These are phyloP conservation scores for Curvularia lunata DNA, from an alignment of 2,329 filamentous ascomycete species.

Conservation along the genomic window DNA sequence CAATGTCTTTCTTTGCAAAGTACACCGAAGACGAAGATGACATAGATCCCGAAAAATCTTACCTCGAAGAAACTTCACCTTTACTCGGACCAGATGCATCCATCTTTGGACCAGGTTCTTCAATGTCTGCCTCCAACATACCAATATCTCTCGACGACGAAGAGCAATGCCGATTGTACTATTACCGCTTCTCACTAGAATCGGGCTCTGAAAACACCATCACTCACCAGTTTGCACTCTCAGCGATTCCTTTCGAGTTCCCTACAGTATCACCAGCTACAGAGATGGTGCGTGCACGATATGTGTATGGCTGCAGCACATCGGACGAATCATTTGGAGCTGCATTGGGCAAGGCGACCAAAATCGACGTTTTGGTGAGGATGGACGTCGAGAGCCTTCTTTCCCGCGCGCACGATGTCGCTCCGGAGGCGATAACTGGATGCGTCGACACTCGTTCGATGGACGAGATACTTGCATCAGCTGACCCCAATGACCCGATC, in stretches of 20 bases:
- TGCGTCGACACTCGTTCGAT: constrained; percentile 67
- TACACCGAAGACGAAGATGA: constrained; percentile 47
- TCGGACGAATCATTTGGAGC: constrained; percentile 63
- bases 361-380: constrained; percentile 70
- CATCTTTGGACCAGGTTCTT: constrained; percentile 12
- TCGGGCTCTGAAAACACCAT: constrained; percentile 52
- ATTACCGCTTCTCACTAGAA: constrained; percentile 66
- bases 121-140: constrained; percentile 20
- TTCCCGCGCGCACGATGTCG: constrained; percentile 55
- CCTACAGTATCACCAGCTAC: constrained; percentile 63
- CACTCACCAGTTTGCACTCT: constrained; percentile 68
- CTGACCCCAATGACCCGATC: constrained; percentile 60
- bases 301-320: constrained; percentile 72
- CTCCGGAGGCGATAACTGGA: constrained; percentile 61
- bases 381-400: constrained; percentile 64
- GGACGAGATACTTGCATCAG: constrained; percentile 57
- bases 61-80: constrained; percentile 36
- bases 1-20: constrained; percentile 56
- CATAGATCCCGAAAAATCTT: constrained; percentile 35
- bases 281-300: constrained; percentile 65
- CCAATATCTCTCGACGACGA: constrained; percentile 55
- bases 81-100: constrained; percentile 17
- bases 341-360: constrained; percentile 68
- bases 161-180: constrained; percentile 73
- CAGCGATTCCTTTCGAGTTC: constrained; percentile 72